A percentile compares a stretch with the other conserved stretches of the same genome.
Evolutionary conservation across 2,329 filamentous ascomycete species (phyloP).

Genomic region (Cladosporium sp.): DNA sequence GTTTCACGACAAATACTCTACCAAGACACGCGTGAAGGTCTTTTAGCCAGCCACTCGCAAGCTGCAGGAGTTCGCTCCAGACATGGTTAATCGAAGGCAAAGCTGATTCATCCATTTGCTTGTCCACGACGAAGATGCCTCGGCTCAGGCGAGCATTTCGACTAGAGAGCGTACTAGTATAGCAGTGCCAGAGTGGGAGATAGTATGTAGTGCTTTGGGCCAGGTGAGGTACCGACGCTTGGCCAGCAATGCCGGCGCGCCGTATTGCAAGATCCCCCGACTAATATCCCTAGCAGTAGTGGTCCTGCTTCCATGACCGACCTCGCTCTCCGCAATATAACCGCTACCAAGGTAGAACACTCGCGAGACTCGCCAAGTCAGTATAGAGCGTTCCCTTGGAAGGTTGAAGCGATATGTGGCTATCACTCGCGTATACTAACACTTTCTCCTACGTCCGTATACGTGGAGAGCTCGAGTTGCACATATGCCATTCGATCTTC

Average conservation of each 20-base stretch:
- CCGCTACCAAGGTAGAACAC: background rate
- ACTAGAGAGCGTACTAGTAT: background rate
- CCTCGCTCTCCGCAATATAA: background rate
- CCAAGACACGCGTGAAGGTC: background rate
- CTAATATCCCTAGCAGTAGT: background rate
- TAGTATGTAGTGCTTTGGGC: background rate
- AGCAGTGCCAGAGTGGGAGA: background rate
- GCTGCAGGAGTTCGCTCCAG: background rate
- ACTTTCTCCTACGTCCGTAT: background rate
- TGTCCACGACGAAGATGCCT: background rate
- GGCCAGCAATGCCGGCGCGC: background rate
- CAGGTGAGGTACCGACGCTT: slow-evolving; percentile 3
- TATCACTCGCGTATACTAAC: background rate
- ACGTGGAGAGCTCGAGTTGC: background rate
- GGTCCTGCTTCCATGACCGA: background rate
- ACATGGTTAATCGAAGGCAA: too few relatives aligned
- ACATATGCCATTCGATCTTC: background rate
- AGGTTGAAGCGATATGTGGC: background rate
- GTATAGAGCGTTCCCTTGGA: background rate
- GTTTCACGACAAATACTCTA: background rate
- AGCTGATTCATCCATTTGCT: background rate
- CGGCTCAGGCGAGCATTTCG: background rate
- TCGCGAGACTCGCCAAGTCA: background rate
- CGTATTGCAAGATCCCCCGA: background rate
- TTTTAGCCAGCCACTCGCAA: slow-evolving; percentile 5